Conservation (phyloP, 164 flowering plant species). For the Pachysandra terminalis region DNA sequence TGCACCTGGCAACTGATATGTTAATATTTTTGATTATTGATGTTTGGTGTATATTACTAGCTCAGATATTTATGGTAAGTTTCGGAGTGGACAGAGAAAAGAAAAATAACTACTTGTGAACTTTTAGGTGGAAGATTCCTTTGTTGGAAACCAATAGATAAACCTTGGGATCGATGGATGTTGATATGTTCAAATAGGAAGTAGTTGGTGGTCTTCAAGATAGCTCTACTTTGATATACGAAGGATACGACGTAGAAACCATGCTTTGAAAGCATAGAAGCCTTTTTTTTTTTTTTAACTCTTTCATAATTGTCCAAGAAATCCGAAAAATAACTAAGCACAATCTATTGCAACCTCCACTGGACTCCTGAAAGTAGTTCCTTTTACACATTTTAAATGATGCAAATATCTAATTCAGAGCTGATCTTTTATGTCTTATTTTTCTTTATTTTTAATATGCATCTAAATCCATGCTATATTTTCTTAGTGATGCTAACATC, state of each 20-base stretch:
- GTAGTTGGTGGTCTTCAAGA: too few relatives aligned
- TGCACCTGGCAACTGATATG: background rate
- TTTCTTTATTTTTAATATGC: too few relatives aligned
- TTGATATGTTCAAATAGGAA: background rate
- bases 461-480: too few relatives aligned
- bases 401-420: background rate
- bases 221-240: too few relatives aligned
- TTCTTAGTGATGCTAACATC: too few relatives aligned
- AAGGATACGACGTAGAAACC: background rate
- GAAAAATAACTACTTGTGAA: too few relatives aligned
- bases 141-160: background rate
- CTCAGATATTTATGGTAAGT: background rate
- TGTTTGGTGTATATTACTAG: background rate
- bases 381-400: background rate
- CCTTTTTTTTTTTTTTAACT: background rate
- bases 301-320: background rate
- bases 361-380: background rate
- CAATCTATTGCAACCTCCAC: background rate
- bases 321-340: background rate
- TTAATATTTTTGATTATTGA: background rate
- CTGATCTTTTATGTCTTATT: conserved; percentile 1
- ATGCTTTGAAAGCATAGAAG: background rate
- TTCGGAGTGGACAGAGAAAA: background rate
- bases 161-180: background rate
- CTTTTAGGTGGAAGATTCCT: background rate